Evolutionary conservation across 108 stramenopile genomes (phyloP), one percentile per base, ranked within the genome.

Genomic region (Stephanodiscus minutulus): DNA sequence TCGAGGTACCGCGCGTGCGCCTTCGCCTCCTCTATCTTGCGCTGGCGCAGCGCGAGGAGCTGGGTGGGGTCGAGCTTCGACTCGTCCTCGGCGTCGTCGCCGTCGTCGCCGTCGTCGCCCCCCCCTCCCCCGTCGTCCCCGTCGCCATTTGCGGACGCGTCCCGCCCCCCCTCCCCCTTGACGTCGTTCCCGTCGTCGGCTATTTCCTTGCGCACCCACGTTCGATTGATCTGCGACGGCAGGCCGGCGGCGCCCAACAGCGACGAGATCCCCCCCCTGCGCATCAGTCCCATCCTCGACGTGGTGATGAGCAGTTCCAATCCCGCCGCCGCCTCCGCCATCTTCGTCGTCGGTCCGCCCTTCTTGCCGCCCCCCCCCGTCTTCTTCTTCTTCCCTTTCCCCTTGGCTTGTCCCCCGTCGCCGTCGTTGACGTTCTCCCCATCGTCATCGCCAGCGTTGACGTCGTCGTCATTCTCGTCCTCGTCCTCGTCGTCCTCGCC

Each of bases 281-380:
- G 71, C 94, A 95, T 95, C 43, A 95, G 61, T 58, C 94, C 94
- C 89, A 92, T 86, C 61, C 79, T 85, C 8, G 90, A 89, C 13
- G 84, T 76, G 18, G 81, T 82, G 61, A 95, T 70, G 10, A 92
- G 73, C 70, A 95, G 67, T 59, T 92, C 91, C 7, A 83, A 20
- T n/a, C 7, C 50, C 64, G 31, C 31, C 6, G 53, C 39, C 39
- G 39, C 56, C 11, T 28, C 50, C 3, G 39, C 44, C 8, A 64
- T 74, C 6, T 22, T 29, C 15, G 66, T 64, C 25, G 74, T 53
- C 52, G 75, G 62, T 22, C 58, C 60, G 28, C 69, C 79, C 20
- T 7, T 25, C 15, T 44, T 4, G 15, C 3, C 44, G 18, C 10
- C 44, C 6, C 20, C 18, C 13, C 21, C 28, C 36, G 62, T 20